These are phyloP conservation scores for Psilocybe tampanensis DNA, from an alignment of 768 basidiomycete species.

Conservation along the genomic window DNA sequence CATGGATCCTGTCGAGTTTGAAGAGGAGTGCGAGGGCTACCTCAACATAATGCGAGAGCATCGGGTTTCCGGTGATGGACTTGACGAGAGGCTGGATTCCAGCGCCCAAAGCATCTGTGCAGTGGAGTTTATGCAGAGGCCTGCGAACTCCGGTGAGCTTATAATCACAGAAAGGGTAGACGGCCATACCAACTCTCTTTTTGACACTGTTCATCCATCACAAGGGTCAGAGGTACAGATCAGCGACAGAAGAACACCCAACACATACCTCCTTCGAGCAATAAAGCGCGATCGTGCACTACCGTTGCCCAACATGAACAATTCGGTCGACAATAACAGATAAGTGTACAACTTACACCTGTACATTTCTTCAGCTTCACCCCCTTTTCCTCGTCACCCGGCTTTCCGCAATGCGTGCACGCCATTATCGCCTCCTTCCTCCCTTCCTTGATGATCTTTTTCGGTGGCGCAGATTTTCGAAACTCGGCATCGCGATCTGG, in stretches of 20 bases:
- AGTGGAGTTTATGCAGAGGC: conserved; percentile 16
- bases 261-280: conserved; percentile 15
- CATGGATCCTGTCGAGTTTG: conserved; percentile 5
- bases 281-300: conserved; percentile 17
- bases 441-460: conserved; percentile 14
- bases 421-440: conserved; percentile 13
- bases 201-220: conserved; percentile 13
- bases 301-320: neutral
- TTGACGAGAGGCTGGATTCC: conserved; percentile 18
- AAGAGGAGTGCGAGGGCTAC: conserved; percentile 16
- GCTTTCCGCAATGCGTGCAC: conserved; percentile 18
- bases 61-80: conserved; percentile 18
- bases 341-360: conserved; percentile 1
- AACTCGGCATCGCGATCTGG: conserved; percentile 15
- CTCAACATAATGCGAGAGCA: conserved; percentile 20
- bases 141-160: neutral
- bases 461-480: conserved; percentile 14
- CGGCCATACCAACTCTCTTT: conserved; percentile 15
- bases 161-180: too few species aligned
- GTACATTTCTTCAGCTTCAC: conserved; percentile 14
- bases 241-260: neutral
- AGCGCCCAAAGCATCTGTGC: conserved; percentile 9
- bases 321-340: neutral
- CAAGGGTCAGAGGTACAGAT: neutral
- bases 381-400: neutral